These are phyloP conservation scores for Leccinum sublutescens DNA, from an alignment of 768 basidiomycete species.

Conservation along the genomic window DNA sequence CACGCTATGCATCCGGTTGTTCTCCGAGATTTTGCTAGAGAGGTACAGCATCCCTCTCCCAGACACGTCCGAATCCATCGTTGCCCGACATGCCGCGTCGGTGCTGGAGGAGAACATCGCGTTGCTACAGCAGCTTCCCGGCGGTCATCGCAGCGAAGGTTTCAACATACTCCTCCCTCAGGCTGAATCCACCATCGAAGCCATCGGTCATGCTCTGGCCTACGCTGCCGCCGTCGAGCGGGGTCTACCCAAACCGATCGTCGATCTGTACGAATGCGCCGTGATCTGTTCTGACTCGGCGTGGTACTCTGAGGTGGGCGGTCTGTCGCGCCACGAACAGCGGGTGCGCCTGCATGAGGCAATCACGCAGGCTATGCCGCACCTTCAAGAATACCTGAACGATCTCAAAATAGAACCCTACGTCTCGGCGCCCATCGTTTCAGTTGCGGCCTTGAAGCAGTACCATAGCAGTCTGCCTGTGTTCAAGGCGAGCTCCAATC, in stretches of 20 bases:
- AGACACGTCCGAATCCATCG: constrained; percentile 43
- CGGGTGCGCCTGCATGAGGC: constrained; percentile 47
- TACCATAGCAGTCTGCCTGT: constrained; percentile 42
- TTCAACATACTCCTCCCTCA: constrained; percentile 60
- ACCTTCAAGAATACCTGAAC: constrained; percentile 41
- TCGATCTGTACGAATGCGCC: constrained; percentile 56
- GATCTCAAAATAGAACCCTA: constrained; percentile 49
- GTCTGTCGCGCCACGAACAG: constrained; percentile 38
- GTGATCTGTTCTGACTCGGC: constrained; percentile 15
- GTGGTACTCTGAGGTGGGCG: not conserved
- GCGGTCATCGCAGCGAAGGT: constrained; percentile 20
- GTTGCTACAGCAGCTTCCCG: constrained; percentile 36
- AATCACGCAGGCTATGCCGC: constrained; percentile 10
- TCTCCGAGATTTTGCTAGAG: constrained; percentile 56
- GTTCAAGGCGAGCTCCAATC: constrained; percentile 42
- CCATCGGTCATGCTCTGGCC: constrained; percentile 61
- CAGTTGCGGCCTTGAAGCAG: constrained; percentile 48
- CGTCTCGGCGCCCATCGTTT: constrained; percentile 52
- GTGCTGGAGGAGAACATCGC: constrained; percentile 47
- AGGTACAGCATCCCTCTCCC: constrained; percentile 53
- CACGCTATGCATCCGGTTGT: constrained; percentile 52
- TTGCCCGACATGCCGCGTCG: constrained; percentile 49
- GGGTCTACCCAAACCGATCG: constrained; percentile 45
- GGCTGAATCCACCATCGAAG: constrained; percentile 50
- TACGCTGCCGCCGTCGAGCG: constrained; percentile 52